Evolutionary conservation across 208 protist species (phyloP).

Genomic region (Porcisia hertigi): DNA sequence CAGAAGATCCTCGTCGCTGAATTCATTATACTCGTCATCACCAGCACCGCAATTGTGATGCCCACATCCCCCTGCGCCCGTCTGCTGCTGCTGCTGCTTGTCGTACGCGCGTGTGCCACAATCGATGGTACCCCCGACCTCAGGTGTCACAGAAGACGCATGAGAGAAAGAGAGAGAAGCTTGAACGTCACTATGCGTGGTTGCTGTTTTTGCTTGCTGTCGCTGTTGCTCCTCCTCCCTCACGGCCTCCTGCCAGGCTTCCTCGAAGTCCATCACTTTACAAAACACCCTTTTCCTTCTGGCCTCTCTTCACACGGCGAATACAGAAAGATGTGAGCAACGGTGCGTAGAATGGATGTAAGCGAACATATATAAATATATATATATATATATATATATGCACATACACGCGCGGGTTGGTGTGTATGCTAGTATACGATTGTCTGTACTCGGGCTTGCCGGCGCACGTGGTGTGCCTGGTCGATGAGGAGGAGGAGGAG

Average conservation of each 20-base stretch:
- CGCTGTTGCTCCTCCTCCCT: constrained; percentile 8
- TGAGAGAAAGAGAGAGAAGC: background rate
- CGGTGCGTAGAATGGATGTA: background rate
- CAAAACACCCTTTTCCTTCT: background rate
- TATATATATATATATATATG: constrained; percentile 4
- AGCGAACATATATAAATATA: constrained; percentile 6
- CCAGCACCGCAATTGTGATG: background rate
- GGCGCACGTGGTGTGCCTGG: background rate
- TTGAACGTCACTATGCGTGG: background rate
- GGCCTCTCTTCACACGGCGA: background rate
- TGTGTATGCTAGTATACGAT: background rate
- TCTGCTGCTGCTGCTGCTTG: background rate
- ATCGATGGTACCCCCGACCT: background rate
- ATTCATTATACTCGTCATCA: constrained; percentile 29
- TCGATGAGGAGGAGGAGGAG: too few species aligned
- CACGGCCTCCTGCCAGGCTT: constrained; percentile 26
- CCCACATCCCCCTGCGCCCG: background rate
- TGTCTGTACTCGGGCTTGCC: background rate
- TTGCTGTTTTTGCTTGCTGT: background rate
- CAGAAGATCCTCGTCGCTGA: constrained; percentile 50
- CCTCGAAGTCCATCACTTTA: constrained; percentile 28
- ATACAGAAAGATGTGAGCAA: background rate
- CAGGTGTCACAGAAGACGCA: background rate
- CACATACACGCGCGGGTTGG: background rate
- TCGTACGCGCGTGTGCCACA: background rate